phyloP scores from a whole-genome alignment of 2,329 filamentous ascomycete species.

The Penicillium sp. region DNA sequence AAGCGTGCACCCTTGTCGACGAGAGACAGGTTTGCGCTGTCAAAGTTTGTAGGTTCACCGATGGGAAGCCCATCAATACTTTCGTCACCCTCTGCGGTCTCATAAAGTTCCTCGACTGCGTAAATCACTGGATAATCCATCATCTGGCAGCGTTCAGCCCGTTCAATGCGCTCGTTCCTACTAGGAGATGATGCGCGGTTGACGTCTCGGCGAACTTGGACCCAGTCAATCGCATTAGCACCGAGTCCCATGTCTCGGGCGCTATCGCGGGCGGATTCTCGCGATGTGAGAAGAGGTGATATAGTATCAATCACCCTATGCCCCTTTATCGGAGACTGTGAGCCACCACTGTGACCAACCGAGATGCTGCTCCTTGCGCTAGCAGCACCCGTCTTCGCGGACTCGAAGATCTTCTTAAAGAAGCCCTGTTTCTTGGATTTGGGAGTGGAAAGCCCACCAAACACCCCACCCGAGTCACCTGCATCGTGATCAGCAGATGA shows the following conservation, averaged over 20 bases:
- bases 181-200: constrained; percentile 93
- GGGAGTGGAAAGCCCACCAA: constrained; percentile 72
- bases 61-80: constrained; percentile 78
- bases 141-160: constrained; percentile 88
- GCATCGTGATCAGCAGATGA: constrained; percentile 41
- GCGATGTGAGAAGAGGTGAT: constrained; percentile 32
- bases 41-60: constrained; percentile 75
- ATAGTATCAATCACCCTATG: constrained; percentile 45
- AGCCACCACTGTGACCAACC: constrained; percentile 50
- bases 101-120: constrained; percentile 82
- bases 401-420: constrained; percentile 92
- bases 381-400: constrained; percentile 88
- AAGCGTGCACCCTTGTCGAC: constrained; percentile 97
- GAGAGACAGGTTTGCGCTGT: constrained; percentile 70
- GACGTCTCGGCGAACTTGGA: constrained; percentile 93
- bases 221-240: constrained; percentile 68
- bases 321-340: constrained; percentile 48
- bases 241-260: constrained; percentile 67
- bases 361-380: constrained; percentile 82
- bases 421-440: constrained; percentile 82
- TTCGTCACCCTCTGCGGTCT: constrained; percentile 84
- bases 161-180: constrained; percentile 77
- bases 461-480: constrained; percentile 61
- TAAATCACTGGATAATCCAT: constrained; percentile 84
- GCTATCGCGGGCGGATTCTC: constrained; percentile 43